A percentile compares a stretch with the other conserved stretches of the same genome.
These are phyloP conservation scores for Monosporascus sp. DNA, from an alignment of 2,329 filamentous ascomycete genomes.

Conservation along the genomic window DNA sequence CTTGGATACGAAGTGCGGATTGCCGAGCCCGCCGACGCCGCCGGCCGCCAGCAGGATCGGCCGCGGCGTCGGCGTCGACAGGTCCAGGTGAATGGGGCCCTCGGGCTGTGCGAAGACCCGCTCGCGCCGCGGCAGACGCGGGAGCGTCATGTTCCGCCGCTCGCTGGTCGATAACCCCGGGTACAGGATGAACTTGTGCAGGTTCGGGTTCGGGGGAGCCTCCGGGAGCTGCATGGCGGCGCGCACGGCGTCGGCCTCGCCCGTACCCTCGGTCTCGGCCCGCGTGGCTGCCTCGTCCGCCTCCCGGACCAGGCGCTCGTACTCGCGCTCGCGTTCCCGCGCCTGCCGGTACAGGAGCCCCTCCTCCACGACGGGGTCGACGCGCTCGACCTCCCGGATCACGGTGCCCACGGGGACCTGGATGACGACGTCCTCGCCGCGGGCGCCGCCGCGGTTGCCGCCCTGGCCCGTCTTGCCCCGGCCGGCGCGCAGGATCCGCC, in stretches of 20 bases:
- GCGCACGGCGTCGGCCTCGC: slow-evolving; percentile 9
- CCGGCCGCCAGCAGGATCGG: slow-evolving; percentile 85
- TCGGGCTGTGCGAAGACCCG: slow-evolving; percentile 62
- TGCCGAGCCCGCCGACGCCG: slow-evolving; percentile 84
- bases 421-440: slow-evolving; percentile 82
- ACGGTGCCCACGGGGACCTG: slow-evolving; percentile 91
- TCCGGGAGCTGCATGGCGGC: slow-evolving; percentile 27
- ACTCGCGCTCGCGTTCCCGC: slow-evolving; percentile 31
- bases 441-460: slow-evolving; percentile 65
- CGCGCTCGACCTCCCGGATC: slow-evolving; percentile 72
- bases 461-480: slow-evolving; percentile 75
- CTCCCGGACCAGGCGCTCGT: slow-evolving; percentile 19
- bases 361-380: slow-evolving; percentile 72
- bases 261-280: slow-evolving; percentile 33
- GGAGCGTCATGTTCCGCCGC: slow-evolving; percentile 49
- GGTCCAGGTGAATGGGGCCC: slow-evolving; percentile 66
- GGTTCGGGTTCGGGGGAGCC: slow-evolving; percentile 34
- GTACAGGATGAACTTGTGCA: slow-evolving; percentile 81
- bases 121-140: slow-evolving; percentile 46
- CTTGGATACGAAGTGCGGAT: slow-evolving; percentile 83
- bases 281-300: slow-evolving; percentile 34
- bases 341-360: slow-evolving; percentile 29
- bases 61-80: slow-evolving; percentile 70
- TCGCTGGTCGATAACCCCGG: slow-evolving; percentile 70
- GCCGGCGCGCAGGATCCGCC: slow-evolving; percentile 68